Evolutionary conservation across 2,329 filamentous ascomycete species (phyloP).

Genomic region (Calonectria montana): DNA sequence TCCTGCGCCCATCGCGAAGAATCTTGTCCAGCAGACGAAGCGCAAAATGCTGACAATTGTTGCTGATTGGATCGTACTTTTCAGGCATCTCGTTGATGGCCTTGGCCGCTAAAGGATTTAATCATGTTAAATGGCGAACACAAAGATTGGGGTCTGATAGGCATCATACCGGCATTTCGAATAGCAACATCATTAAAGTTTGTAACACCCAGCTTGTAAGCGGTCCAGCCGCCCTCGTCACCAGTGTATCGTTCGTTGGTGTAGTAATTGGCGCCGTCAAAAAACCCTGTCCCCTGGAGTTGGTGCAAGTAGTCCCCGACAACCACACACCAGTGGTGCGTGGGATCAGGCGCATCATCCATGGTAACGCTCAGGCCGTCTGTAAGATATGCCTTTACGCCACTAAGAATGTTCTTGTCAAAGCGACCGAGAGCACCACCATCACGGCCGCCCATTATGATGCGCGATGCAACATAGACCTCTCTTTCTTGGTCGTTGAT

Average conservation of each 20-base stretch:
- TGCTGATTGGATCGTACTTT: background rate
- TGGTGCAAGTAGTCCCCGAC: slow-evolving; percentile 8
- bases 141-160: background rate
- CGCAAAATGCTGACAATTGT: slow-evolving; percentile 15
- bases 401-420: background rate
- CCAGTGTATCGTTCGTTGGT: background rate
- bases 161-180: background rate
- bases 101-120: background rate
- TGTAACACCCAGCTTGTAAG: slow-evolving; percentile 4
- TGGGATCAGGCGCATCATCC: background rate
- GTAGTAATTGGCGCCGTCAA: slow-evolving; percentile 1
- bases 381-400: background rate
- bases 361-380: background rate
- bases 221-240: background rate
- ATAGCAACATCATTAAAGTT: slow-evolving; percentile 13
- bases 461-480: slow-evolving; percentile 4
- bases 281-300: background rate
- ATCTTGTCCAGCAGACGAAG: slow-evolving; percentile 8
- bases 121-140: background rate
- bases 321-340: slow-evolving; percentile 14
- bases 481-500: background rate
- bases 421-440: background rate
- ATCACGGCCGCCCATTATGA: slow-evolving; percentile 1
- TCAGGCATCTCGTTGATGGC: slow-evolving; percentile 13
- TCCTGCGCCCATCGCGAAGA: slow-evolving; percentile 5